Evolutionary conservation across 2,329 filamentous ascomycete species (phyloP).

Genomic region (Tolypocladium guangdongense): DNA sequence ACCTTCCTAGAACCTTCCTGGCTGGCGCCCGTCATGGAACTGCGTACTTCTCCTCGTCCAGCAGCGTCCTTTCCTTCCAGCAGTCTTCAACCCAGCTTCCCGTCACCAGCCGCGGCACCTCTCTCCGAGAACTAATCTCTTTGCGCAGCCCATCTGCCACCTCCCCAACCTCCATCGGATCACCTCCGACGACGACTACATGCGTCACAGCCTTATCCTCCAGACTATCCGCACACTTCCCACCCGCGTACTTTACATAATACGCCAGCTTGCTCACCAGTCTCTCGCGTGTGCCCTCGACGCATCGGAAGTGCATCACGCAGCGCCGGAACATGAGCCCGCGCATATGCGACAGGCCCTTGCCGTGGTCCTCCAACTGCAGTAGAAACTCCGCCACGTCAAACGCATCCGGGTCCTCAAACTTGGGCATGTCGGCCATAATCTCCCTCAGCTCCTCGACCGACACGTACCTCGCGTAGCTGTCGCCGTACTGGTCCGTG

Average conservation of each 20-base stretch:
- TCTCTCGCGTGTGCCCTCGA: constrained; percentile 17
- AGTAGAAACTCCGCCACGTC: constrained; percentile 35
- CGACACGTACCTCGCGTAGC: constrained; percentile 62
- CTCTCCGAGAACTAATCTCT: constrained; percentile 30
- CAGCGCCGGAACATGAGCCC: constrained; percentile 42
- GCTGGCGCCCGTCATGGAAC: constrained; percentile 8
- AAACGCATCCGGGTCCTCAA: constrained; percentile 29
- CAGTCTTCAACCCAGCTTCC: constrained; percentile 66
- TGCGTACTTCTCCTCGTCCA: constrained; percentile 64
- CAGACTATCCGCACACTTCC: constrained; percentile 39
- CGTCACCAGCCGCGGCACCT: constrained; percentile 58
- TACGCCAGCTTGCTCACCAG: constrained; percentile 37
- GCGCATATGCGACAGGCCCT: constrained; percentile 37
- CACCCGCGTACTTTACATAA: constrained; percentile 60
- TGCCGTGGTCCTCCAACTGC: constrained; percentile 45
- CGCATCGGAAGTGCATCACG: constrained; percentile 27
- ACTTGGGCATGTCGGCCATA: constrained; percentile 38
- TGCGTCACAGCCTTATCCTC: constrained; percentile 56
- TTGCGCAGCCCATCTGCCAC: constrained; percentile 33
- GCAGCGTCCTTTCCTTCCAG: constrained; percentile 65
- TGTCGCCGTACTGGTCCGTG: constrained; percentile 71
- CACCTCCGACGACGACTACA: constrained; percentile 42
- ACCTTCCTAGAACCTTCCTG: not conserved
- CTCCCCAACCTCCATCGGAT: constrained; percentile 25
- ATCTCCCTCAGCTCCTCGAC: constrained; percentile 49